Base-by-base conservation (phyloP, 192 early-diverging fungal genomes). In the Paraglomus brasilianum region DNA sequence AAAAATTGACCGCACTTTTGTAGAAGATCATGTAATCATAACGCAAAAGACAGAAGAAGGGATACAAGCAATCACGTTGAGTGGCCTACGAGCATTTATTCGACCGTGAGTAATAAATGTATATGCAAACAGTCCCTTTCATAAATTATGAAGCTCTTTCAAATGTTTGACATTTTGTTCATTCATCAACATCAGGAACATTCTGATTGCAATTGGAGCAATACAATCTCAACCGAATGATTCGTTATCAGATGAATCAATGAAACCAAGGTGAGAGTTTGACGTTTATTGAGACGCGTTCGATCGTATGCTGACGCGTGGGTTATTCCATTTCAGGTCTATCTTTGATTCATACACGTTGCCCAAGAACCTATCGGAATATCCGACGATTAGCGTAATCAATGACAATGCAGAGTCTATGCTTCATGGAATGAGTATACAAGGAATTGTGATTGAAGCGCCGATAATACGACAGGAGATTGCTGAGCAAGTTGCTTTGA, bases 21-120 rank as follows among this genome's bases (percentile, higher is more conserved):
- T 68, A 8, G 39, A 68, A 68, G 66, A 56, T 55, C 66, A 68
- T 68, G 22, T 68, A 14, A 40, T 68, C 19, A 7, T 68, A 8
- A 24, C 50, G 22, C 51, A 55, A 53, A 6, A 49, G 41, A 55
- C 4, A 13, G 51, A 55, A 43, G 40, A 42, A 13, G 66, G 51
- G 8, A 17, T n/a, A n/a, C 42, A 68, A 43, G 42, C 44, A 53
- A 22, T 68, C 30, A 68, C 66, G 21, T 55, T 68, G 30, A 68
- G 22, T 43, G 66, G 50, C 2, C 4, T 68, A 2, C 51, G 15
- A 68, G 66, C 50, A 17, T 55, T 68, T 5, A 55, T 68, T 40
- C 66, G 44, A 44, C 38, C 42, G 66, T 68, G 42, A 55, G 41
- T 55, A 40, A 1, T 30, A 22, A 30, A 30, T 30, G 30, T 30